Percentiles rank a stretch among this genome's conserved stretches.
Evolutionary conservation across 2,329 filamentous ascomycete species (phyloP).

Genomic region (Phaeosphaeriaceae sp.): DNA sequence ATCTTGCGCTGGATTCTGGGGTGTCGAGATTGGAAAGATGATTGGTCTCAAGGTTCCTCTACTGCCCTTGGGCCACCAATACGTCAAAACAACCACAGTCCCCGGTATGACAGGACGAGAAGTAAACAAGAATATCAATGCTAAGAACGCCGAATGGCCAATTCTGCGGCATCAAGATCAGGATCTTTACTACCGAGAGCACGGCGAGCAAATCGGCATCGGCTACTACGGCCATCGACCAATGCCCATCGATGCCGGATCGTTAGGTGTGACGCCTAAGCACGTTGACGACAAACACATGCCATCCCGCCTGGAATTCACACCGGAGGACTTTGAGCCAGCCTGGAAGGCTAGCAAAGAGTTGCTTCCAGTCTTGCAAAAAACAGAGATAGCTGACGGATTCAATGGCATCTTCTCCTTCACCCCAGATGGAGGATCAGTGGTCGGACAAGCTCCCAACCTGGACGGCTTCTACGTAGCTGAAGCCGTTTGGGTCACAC

Average conservation of each 20-base stretch:
- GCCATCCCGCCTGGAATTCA: slow-evolving; percentile 70
- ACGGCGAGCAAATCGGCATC: slow-evolving; percentile 69
- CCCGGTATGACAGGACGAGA: slow-evolving; percentile 54
- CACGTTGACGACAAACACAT: slow-evolving; percentile 67
- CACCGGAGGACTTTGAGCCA: slow-evolving; percentile 65
- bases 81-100: slow-evolving; percentile 67
- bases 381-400: slow-evolving; percentile 63
- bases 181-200: slow-evolving; percentile 71
- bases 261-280: slow-evolving; percentile 61
- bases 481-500: slow-evolving; percentile 73
- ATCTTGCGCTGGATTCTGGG: slow-evolving; percentile 72
- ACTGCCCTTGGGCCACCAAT: slow-evolving; percentile 69
- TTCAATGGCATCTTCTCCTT: slow-evolving; percentile 75
- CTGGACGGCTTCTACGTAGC: slow-evolving; percentile 70
- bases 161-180: slow-evolving; percentile 70
- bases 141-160: slow-evolving; percentile 60
- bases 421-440: slow-evolving; percentile 68
- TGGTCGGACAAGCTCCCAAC: slow-evolving; percentile 66
- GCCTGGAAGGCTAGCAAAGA: slow-evolving; percentile 66
- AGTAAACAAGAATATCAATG: slow-evolving; percentile 52
- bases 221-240: slow-evolving; percentile 71
- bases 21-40: slow-evolving; percentile 71
- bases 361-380: slow-evolving; percentile 61
- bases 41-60: slow-evolving; percentile 65
- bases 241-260: slow-evolving; percentile 65